Base-by-base conservation (phyloP, 2,329 filamentous ascomycete species). In the Tolypocladium guangdongense region DNA sequence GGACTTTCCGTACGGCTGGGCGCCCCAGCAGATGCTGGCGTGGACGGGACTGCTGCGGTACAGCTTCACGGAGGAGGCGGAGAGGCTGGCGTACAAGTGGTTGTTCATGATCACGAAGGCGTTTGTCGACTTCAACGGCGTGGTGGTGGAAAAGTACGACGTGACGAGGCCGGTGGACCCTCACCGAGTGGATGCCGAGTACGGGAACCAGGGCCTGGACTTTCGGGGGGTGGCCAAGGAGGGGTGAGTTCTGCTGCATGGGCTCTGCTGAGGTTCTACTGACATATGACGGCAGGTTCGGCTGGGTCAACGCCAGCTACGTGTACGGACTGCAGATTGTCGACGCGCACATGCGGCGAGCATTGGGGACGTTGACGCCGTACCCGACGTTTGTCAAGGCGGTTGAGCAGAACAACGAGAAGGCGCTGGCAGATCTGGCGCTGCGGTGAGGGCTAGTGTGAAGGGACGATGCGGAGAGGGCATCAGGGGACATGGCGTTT, bases 1-100 rank as follows among this genome's bases (percentile, higher is more conserved):
- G 93, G 93, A 99, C 68, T 97, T 90, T 67, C 93, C 93, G 0
- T 97, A 93, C 66, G 93, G 93, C 55, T 99, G 93, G 93, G 93
- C 93, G 53, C 93, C 93, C 35, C 93, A 99, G 75, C 93, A 99
- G 74, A 97, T 99, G 74, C 82, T 99, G 43, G 92, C 93, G 1
- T 99, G 93, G 93, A 91, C 89, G 1, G 93, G 91, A 3, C 75
- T 99, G 55, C 81, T 90, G 63, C 86, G 91, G 20, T 99, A 97
- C 66, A 90, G 91, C 52, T 97, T 95, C 67, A 84, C 86, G 32
- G 88, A 92, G 27, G 91, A 96, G 57, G 90, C 90, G 2, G 88
- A 96, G 72, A 79, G 90, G 36, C 73, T 99, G 58, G 88, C 90
- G 0, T 99, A 99, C 72, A 90, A 93, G 70, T 99, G 93, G 93